Conservation (phyloP, 2,329 filamentous ascomycete species). For the Colletotrichum musae region DNA sequence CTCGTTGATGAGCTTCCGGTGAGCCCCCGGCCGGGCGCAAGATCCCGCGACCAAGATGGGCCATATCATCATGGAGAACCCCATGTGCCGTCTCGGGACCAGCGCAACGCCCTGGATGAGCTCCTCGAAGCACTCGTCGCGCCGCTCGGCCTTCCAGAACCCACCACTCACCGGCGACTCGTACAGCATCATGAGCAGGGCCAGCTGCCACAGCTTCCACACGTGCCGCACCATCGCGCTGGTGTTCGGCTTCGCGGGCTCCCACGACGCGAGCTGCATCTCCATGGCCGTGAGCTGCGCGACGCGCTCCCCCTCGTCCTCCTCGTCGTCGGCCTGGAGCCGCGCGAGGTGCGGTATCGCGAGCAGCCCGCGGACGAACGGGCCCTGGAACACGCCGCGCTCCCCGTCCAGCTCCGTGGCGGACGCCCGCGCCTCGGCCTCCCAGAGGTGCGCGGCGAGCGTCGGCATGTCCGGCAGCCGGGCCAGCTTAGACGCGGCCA, state of each 20-base stretch:
- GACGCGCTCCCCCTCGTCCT: neutral
- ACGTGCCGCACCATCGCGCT: neutral
- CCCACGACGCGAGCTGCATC: slow-evolving; percentile 22
- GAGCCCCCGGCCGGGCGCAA: neutral
- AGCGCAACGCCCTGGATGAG: slow-evolving; percentile 4
- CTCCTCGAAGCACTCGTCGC: slow-evolving; percentile 3
- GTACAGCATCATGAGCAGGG: slow-evolving; percentile 12
- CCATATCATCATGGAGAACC: slow-evolving; percentile 15
- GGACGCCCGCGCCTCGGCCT: slow-evolving; percentile 7
- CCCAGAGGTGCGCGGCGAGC: slow-evolving; percentile 3
- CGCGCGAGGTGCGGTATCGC: slow-evolving; percentile 10
- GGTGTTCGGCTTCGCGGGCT: neutral
- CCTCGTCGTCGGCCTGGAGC: neutral
- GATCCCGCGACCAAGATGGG: slow-evolving; percentile 7
- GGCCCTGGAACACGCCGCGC: slow-evolving; percentile 9
- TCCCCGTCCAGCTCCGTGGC: neutral
- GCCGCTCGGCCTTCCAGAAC: neutral
- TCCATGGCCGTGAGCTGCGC: neutral
- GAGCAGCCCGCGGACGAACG: slow-evolving; percentile 3
- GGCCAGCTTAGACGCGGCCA: neutral
- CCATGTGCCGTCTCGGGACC: neutral
- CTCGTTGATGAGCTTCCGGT: slow-evolving; percentile 6
- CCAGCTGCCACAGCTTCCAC: slow-evolving; percentile 11
- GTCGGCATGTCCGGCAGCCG: slow-evolving; percentile 1
- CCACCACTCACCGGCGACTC: slow-evolving; percentile 4